Conservation (phyloP, 192 early-diverging fungal species). For the Pecoramyces ruminantium region DNA sequence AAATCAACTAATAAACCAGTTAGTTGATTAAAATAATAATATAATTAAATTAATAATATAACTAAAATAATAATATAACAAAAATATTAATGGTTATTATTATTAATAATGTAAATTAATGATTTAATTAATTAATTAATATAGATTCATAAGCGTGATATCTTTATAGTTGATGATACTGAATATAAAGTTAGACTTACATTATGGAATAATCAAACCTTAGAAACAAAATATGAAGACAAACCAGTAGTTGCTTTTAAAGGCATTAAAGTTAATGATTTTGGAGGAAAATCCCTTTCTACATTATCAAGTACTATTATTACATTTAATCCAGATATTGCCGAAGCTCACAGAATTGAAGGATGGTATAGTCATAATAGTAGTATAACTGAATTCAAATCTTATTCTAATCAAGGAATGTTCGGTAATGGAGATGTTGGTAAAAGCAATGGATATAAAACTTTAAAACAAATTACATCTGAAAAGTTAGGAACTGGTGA, state of each 20-base stretch:
- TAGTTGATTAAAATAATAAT: too few species aligned
- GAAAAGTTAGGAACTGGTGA: conserved; percentile 50
- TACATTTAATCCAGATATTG: conserved; percentile 53
- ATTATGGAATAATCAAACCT: conserved; percentile 74
- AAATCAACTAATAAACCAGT: conserved; percentile 39
- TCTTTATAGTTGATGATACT: conserved; percentile 61
- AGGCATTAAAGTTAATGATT: conserved; percentile 73
- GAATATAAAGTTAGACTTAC: conserved; percentile 54
- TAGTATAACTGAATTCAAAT: conserved; percentile 12
- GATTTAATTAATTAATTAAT: not conserved
- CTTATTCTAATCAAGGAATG: conserved; percentile 15
- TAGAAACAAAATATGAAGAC: conserved; percentile 28
- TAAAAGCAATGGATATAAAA: conserved; percentile 31
- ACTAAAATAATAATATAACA: too few species aligned
- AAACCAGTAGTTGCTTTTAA: conserved; percentile 64
- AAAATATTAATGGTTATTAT: too few species aligned
- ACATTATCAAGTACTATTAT: conserved; percentile 22
- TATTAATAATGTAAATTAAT: not conserved
- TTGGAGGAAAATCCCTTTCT: conserved; percentile 47
- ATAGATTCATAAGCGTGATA: conserved; percentile 63
- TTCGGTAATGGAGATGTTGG: conserved; percentile 7
- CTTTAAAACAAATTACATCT: conserved; percentile 43
- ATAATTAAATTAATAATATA: too few species aligned
- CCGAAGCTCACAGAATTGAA: conserved; percentile 48
- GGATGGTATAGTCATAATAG: conserved; percentile 46